These are phyloP conservation scores for Neurospora discreta DNA, from an alignment of 495 filamentous ascomycete genomes.

Conservation along the genomic window DNA sequence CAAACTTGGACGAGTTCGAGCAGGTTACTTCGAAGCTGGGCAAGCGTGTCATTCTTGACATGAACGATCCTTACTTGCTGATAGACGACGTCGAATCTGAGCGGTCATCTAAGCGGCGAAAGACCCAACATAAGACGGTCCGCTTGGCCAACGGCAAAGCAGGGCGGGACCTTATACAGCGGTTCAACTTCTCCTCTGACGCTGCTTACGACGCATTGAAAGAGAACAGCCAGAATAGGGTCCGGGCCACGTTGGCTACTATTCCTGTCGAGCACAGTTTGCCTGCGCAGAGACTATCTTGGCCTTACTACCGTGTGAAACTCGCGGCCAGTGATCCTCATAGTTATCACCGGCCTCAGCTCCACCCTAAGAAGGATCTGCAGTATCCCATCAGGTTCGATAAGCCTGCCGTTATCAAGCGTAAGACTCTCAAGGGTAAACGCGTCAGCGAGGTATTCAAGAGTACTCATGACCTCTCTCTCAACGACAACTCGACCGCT, in stretches of 20 bases:
- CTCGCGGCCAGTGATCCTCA: constrained; percentile 68
- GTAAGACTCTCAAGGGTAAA: constrained; percentile 67
- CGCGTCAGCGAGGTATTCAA: constrained; percentile 63
- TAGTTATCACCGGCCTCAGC: constrained; percentile 76
- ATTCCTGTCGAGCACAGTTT: constrained; percentile 81
- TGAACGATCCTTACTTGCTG: constrained; percentile 81
- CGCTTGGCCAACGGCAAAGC: constrained; percentile 44
- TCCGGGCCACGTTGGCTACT: constrained; percentile 80
- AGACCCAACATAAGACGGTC: constrained; percentile 36
- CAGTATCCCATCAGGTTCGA: constrained; percentile 43
- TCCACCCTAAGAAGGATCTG: constrained; percentile 44
- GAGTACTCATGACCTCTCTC: constrained; percentile 61
- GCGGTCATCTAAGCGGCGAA: constrained; percentile 37
- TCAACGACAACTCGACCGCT: constrained; percentile 78
- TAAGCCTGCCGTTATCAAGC: constrained; percentile 58
- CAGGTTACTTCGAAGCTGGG: constrained; percentile 56
- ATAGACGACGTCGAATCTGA: constrained; percentile 43
- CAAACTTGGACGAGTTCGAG: constrained; percentile 40
- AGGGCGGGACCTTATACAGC: constrained; percentile 50
- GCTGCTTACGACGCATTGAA: constrained; percentile 91
- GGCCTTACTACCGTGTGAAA: constrained; percentile 86
- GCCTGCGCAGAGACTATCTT: constrained; percentile 80
- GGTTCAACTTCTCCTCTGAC: constrained; percentile 95
- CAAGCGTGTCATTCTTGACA: constrained; percentile 69
- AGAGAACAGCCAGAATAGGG: constrained; percentile 90